Evolutionary conservation across 2,329 filamentous ascomycete species (phyloP), one percentile per base, ranked within the genome.

Genomic region (Chaetoscypha palmicola): DNA sequence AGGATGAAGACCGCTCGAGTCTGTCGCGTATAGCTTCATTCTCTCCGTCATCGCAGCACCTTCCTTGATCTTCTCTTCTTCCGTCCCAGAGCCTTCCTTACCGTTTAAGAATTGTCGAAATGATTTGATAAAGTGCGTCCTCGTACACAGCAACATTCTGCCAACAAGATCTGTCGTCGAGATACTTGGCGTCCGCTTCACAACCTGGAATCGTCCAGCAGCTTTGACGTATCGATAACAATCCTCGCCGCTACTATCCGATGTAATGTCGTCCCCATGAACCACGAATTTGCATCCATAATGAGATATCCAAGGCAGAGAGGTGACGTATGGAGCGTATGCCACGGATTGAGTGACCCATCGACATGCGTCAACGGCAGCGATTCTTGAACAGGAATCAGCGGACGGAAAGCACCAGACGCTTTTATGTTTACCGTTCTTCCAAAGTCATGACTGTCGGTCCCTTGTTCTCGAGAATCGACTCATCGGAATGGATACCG

Each of bases 161-260:
- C 92, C 92, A 20, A 98, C 92, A n/a, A 98, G 76, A 62, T 98
- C 92, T 3, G 92, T 98, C 2, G 92, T 98, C 8, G 88, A 95
- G 60, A 98, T 98, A 47, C 88, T 90, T 0, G 92, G 92, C 2
- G 92, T 97, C 51, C 92, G 79, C 70, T 94, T 95, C 35, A 98
- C 92, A 14, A 98, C 88, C 68, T 94, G 90, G 77, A 98, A 98
- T 33, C 92, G 79, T 10, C 84, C 83, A 1, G 91, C 92, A 31
- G 86, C 83, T 68, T 98, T 98, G 59, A 98, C 92, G 61, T 91
- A 97, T 48, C 92, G 86, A 69, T 98, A 98, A 69, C 91, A 97
- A 69, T 98, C 92, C 64, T 95, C 84, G 32, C 92, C 92, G 54
- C 81, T 81, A 62, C 85, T 86, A 66, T 98, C 92, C 0, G 89